Conservation (phyloP, 75 land plant species). For the Pinus taeda region DNA sequence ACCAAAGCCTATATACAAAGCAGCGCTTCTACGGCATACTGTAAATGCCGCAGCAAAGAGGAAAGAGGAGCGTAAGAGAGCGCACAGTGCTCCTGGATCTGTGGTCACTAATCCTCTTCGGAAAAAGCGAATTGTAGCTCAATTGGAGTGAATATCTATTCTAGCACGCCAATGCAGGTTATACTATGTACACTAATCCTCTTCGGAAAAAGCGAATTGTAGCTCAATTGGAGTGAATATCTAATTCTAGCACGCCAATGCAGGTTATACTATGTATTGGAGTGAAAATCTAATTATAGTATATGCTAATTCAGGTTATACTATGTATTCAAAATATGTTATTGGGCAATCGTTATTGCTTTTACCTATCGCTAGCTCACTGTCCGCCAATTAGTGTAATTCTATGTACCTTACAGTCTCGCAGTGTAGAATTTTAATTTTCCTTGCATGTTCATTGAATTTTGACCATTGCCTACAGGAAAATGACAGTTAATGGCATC, state of each 20-base stretch:
- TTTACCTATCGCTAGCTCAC: background rate
- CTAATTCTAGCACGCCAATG: no score
- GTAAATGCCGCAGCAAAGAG: constrained; percentile 63
- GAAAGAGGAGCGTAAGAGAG: constrained; percentile 70
- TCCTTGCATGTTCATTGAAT: background rate
- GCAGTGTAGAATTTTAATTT: no score
- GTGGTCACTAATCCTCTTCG: constrained; percentile 43
- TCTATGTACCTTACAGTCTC: no score
- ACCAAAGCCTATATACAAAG: constrained; percentile 90
- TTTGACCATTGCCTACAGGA: background rate
- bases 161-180: no score
- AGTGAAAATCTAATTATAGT: no score
- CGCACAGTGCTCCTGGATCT: constrained; percentile 90
- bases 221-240: constrained; percentile 53
- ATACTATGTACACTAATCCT: constrained; percentile 5
- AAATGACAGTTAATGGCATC: no score
- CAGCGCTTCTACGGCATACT: constrained; percentile 57
- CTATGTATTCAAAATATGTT: background rate
- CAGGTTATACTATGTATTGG: no score
- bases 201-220: no score
- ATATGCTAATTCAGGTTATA: no score
- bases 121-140: constrained; percentile 70
- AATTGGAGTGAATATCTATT: no score
- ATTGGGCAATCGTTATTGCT: background rate
- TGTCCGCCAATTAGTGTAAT: no score